These are phyloP conservation scores for Clonostachys rosea DNA, from an alignment of 2,329 filamentous ascomycete genomes.

Conservation along the genomic window DNA sequence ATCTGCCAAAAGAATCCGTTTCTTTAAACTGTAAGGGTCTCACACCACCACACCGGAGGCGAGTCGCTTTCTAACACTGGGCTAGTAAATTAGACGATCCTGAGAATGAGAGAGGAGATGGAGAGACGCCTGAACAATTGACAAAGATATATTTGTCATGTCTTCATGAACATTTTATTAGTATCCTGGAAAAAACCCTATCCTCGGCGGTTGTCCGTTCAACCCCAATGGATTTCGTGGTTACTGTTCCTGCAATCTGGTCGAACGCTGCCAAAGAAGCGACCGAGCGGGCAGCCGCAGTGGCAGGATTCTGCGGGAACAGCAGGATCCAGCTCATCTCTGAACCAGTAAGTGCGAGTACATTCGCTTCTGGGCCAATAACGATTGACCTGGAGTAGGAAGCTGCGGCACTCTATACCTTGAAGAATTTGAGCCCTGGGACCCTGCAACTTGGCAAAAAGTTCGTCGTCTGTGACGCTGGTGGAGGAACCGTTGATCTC, in stretches of 20 bases:
- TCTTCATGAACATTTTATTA: conserved; percentile 41
- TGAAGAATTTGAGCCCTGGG: conserved; percentile 34
- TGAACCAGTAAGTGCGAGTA: conserved; percentile 31
- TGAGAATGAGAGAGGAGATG: conserved; percentile 16
- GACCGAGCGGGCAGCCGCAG: conserved; percentile 33
- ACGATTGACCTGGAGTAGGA: conserved; percentile 24
- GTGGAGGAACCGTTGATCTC: conserved; percentile 49
- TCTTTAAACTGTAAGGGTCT: conserved; percentile 41
- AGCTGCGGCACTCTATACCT: conserved; percentile 44
- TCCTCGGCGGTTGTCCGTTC: conserved; percentile 32
- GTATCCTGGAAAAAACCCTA: conserved; percentile 33
- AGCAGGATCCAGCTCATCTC: conserved; percentile 40
- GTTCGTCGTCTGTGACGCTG: conserved; percentile 49
- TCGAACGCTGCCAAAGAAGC: conserved; percentile 47
- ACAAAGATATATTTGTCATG: conserved; percentile 38
- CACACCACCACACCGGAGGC: background rate
- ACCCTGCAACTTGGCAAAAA: conserved; percentile 36
- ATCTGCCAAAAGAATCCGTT: conserved; percentile 28
- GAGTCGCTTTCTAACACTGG: background rate
- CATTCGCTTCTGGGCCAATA: background rate
- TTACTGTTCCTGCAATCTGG: conserved; percentile 57
- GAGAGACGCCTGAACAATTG: conserved; percentile 25
- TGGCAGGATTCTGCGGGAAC: conserved; percentile 30
- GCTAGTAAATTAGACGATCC: conserved; percentile 27
- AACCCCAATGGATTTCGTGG: conserved; percentile 45